These are phyloP conservation scores for Rhexocercosporidium sp. DNA, from an alignment of 2,329 filamentous ascomycete species.

Conservation along the genomic window DNA sequence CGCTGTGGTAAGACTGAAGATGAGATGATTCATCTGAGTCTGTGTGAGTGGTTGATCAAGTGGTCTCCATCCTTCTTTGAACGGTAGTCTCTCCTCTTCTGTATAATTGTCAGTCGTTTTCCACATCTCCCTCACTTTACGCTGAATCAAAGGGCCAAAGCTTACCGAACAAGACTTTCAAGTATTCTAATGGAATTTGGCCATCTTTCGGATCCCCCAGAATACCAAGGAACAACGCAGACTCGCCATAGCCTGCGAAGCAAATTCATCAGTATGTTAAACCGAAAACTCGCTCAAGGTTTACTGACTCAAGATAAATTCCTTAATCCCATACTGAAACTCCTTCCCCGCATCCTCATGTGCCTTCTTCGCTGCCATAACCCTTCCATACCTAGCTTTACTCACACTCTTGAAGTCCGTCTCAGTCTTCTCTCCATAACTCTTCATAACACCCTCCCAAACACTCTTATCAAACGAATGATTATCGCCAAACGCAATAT, in stretches of 20 bases:
- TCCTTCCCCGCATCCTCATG: conserved; percentile 26
- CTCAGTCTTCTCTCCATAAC: conserved; percentile 18
- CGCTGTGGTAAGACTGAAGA: conserved; percentile 26
- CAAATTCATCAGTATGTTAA: neutral
- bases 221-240: conserved; percentile 26
- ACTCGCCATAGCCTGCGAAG: conserved; percentile 22
- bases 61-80: conserved; percentile 29
- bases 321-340: conserved; percentile 28
- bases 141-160: neutral
- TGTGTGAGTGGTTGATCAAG: conserved; percentile 23
- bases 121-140: neutral
- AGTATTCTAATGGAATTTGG: conserved; percentile 27
- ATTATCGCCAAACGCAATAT: conserved; percentile 27
- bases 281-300: neutral
- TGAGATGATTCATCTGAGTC: conserved; percentile 29
- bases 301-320: conserved; percentile 24
- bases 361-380: conserved; percentile 20
- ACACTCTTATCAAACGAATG: conserved; percentile 23
- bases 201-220: conserved; percentile 26
- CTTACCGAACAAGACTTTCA: conserved; percentile 28
- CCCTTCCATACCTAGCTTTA: conserved; percentile 24
- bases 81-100: conserved; percentile 29
- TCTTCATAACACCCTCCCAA: conserved; percentile 20
- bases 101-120: conserved; percentile 2
- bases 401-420: conserved; percentile 27